Base-by-base conservation (phyloP, 306 rosid species). In the Acacia crassicarpa region DNA sequence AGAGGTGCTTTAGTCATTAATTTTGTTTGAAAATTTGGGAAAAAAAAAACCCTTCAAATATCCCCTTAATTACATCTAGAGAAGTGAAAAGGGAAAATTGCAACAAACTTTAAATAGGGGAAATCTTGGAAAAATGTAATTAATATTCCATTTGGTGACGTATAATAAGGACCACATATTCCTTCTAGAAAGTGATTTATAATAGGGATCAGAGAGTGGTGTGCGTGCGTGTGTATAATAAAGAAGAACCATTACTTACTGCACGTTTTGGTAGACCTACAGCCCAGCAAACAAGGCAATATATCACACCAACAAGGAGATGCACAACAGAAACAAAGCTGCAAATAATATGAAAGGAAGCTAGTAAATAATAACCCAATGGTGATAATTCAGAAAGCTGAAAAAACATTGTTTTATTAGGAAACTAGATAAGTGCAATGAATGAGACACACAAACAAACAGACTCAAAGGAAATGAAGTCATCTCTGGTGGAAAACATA, bases 251-350 rank as follows among this genome's bases (percentile, higher is more conserved):
- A 53, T 25, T 67, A 86, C 94, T 84, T 82, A 90, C 97, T 0
- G 92, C 92, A 7, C 94, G 89, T 86, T 90, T 92, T 8, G 97
- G 97, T 43, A 92, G 81, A 38, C 97, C 97, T 35, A 89, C 81
- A 38, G 88, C 76, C 97, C 97, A 92, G 58, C 77, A 68, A 30
- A 92, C 86, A 68, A 90, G 91, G 85, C 97, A 92, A 77, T 92
- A 92, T 46, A 45, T 86, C 61, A 90, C 97, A 49, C 94, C 97
- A 32, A 92, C 97, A 20, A 89, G 86, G 76, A 90, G 91, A 82
- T 90, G 97, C 44, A 92, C 85, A 62, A 92, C 85, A 45, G 97
- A 92, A 74, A 92, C 97, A 82, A 89, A 92, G 69, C 97, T 92
- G 86, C 88, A 85, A 46, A 80, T 67, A 63, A 74, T 59, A 54